Base-by-base conservation (phyloP, 805 yeast genomes). In the Candida corydali region DNA sequence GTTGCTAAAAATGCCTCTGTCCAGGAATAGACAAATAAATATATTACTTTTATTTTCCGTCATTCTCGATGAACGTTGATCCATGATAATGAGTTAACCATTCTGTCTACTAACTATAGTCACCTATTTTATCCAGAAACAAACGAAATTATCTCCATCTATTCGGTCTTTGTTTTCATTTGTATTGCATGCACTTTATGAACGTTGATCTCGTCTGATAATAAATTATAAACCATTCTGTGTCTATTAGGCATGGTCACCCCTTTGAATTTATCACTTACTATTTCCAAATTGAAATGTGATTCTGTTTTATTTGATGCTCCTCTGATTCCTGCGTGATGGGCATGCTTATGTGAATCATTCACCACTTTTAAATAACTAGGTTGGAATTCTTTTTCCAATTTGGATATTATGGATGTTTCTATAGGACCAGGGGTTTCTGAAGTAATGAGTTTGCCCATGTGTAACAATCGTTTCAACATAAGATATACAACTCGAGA, bases 101-200 rank as follows among this genome's bases (percentile, higher is more conserved):
- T n/a, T n/a, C n/a, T n/a, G n/a, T n/a, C n/a, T n/a, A n/a, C n/a
- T n/a, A n/a, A n/a, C n/a, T n/a, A n/a, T n/a, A n/a, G n/a, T n/a
- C n/a, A n/a, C n/a, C n/a, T n/a, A n/a, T n/a, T n/a, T n/a, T n/a
- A n/a, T n/a, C n/a, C n/a, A 22, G 10, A 22, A 22, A 22, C 8
- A 22, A 22, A 22, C 8, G 10, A 22, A 22, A 22, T 8, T 22
- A 22, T 42, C 7, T 40, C 32, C 34, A 52, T 57, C 20, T 35
- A 41, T 12, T 35, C 45, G 23, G 96, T 87, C 59, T 82, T 83
- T 0, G 95, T 82, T 55, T 78, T 78, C 62, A 89, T 70, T 54
- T 87, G 96, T 42, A 89, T 64, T 0, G 97, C 96, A 63, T 89
- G 98, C 14, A 91, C 77, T 1, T 93, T 89, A 39, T 77, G 73